Evolutionary conservation across 2,329 filamentous ascomycete genomes (phyloP).

Genomic region (Fusarium piperis): DNA sequence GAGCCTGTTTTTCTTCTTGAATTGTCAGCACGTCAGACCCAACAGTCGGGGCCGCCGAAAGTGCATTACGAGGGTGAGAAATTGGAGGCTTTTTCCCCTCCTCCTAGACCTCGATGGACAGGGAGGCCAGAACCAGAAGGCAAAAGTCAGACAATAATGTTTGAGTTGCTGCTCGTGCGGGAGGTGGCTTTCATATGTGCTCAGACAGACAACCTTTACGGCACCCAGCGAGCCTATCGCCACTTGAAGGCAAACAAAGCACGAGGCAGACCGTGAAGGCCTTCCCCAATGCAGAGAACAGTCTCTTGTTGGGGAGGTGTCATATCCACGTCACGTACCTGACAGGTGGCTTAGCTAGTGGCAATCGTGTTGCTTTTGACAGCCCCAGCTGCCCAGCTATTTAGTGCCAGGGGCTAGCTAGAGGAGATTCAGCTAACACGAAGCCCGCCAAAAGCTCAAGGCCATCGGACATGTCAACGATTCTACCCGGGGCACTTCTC

Average conservation of each 20-base stretch:
- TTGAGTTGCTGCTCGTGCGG: background rate
- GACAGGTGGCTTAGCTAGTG: slow-evolving; percentile 10
- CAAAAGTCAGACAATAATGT: background rate
- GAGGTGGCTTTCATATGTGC: background rate
- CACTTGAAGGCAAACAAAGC: background rate
- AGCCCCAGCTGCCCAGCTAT: background rate
- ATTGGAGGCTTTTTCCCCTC: background rate
- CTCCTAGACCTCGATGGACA: background rate
- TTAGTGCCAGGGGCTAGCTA: background rate
- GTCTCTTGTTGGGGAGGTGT: background rate
- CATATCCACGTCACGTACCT: slow-evolving; percentile 1
- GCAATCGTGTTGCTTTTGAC: slow-evolving; percentile 6
- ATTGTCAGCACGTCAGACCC: background rate
- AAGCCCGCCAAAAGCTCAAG: background rate
- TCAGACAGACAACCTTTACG: background rate
- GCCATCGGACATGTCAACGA: background rate
- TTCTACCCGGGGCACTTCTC: background rate
- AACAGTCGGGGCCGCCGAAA: background rate
- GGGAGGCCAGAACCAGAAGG: background rate
- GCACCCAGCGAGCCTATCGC: background rate
- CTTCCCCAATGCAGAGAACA: background rate
- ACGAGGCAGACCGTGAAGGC: background rate
- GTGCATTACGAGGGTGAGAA: background rate
- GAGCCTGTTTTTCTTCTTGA: background rate
- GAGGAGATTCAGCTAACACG: background rate